These are phyloP conservation scores for Didymella exigua DNA, from an alignment of 2,329 filamentous ascomycete species.

Conservation along the genomic window DNA sequence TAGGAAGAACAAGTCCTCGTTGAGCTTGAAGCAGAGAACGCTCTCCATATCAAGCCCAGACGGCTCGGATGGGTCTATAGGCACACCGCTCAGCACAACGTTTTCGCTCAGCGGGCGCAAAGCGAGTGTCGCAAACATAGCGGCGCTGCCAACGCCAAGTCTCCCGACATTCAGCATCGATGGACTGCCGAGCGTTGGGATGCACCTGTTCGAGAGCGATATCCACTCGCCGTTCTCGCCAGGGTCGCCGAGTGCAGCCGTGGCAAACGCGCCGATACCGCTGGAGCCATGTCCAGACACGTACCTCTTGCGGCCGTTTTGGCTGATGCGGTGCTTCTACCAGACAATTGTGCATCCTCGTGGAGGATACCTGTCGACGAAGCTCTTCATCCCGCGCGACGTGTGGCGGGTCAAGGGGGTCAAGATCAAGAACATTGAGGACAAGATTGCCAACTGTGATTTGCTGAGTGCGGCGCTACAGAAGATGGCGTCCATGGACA, in stretches of 20 bases:
- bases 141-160: slow-evolving; percentile 71
- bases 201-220: slow-evolving; percentile 83
- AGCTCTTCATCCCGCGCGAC: slow-evolving; percentile 88
- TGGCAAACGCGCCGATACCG: slow-evolving; percentile 71
- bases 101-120: slow-evolving; percentile 60
- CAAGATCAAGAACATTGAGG: slow-evolving; percentile 87
- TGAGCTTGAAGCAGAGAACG: slow-evolving; percentile 75
- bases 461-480: slow-evolving; percentile 85
- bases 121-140: slow-evolving; percentile 62
- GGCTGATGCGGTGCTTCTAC: slow-evolving; percentile 94
- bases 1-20: slow-evolving; percentile 58
- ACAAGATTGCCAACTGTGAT: slow-evolving; percentile 93
- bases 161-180: slow-evolving; percentile 65
- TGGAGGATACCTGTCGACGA: slow-evolving; percentile 89
- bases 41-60: slow-evolving; percentile 68
- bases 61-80: slow-evolving; percentile 70
- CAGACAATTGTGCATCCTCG: slow-evolving; percentile 90
- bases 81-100: slow-evolving; percentile 73
- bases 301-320: slow-evolving; percentile 89
- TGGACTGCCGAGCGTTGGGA: slow-evolving; percentile 66
- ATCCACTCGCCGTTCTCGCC: slow-evolving; percentile 71
- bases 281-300: slow-evolving; percentile 92
- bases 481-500: slow-evolving; percentile 83
- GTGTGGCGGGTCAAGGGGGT: slow-evolving; percentile 94
- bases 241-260: slow-evolving; percentile 68